These are phyloP conservation scores for Cylindrodendrum hubeiense DNA, from an alignment of 2,329 filamentous ascomycete genomes.

Conservation along the genomic window DNA sequence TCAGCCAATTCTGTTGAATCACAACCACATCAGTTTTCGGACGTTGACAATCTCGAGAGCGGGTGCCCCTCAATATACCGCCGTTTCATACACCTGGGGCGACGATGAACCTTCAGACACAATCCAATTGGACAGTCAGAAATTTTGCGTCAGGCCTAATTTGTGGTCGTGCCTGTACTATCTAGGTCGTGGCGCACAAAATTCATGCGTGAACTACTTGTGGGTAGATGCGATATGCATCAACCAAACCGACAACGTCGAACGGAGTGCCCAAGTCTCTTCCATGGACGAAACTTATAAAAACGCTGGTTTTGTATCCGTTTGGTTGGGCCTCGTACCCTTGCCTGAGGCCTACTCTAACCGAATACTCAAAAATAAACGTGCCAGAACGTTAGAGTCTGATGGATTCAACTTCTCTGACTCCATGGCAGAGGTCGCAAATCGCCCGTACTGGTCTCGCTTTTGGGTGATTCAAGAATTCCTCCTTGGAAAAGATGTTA, in stretches of 20 bases:
- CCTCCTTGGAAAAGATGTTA: background rate
- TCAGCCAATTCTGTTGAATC: background rate
- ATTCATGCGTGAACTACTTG: background rate
- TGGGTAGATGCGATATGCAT: background rate
- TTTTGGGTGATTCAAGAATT: slow-evolving; percentile 4
- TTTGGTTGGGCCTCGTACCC: background rate
- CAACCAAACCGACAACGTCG: background rate
- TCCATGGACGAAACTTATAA: background rate
- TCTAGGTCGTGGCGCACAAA: background rate
- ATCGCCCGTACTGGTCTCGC: background rate
- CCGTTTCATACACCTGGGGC: background rate
- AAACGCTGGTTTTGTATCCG: background rate
- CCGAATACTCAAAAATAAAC: too few relatives aligned
- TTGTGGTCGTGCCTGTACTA: background rate
- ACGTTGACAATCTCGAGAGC: background rate
- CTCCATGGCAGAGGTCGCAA: background rate
- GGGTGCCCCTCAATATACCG: background rate
- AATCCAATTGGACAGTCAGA: background rate
- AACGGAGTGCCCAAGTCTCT: background rate
- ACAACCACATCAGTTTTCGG: background rate
- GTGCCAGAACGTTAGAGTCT: background rate
- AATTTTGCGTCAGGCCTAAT: background rate
- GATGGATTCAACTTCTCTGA: background rate
- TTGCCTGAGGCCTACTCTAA: background rate
- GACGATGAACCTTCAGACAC: background rate